Evolutionary conservation across 768 basidiomycete genomes (phyloP), one percentile per base, ranked within the genome.

Genomic region (Leccinum disarticulatum): DNA sequence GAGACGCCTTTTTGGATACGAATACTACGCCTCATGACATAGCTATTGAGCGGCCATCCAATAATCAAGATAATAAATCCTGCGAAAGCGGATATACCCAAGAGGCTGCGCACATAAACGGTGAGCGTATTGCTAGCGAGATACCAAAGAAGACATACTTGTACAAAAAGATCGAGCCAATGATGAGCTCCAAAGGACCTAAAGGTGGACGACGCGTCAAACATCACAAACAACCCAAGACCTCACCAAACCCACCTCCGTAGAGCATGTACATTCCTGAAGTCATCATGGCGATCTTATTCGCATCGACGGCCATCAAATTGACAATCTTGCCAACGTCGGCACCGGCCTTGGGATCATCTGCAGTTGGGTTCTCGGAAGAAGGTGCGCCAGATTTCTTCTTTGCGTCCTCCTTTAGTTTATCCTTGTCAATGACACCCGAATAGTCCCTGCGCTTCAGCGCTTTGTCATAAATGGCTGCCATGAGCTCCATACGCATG

Each of bases 321-420:
- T 93, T 92, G 56, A 95, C 91, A 55, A 95, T 91, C 71, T 95
- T 94, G 13, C 94, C 94, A 13, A 90, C 80, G 69, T 93, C 90
- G 8, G 94, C 94, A 15, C 91, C 90, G 1, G 87, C 82, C 64
- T 84, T 87, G 1, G 86, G 83, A 31, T 90, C 78, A 59, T 76
- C 75, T 55, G 62, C 69, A 47, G 65, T 59, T 15, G 67, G 35
- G 53, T 72, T 67, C 74, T 80, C 52, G 4, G 64, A 58, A 8
- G 60, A 43, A 4, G 54, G 15, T 27, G 55, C 4, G 17, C 67
- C 69, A 8, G 64, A 61, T 33, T 64, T 69, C 30, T 61, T 70
- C 19, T 63, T 65, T 6, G 66, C 67, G 8, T 64, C 65, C 3
- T 68, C 67, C 27, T 70, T 67, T 3, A 59, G 59, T n/a, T 74